Evolutionary conservation across 192 early-diverging fungal species (phyloP).

Genomic region (Gonapodya sp.): DNA sequence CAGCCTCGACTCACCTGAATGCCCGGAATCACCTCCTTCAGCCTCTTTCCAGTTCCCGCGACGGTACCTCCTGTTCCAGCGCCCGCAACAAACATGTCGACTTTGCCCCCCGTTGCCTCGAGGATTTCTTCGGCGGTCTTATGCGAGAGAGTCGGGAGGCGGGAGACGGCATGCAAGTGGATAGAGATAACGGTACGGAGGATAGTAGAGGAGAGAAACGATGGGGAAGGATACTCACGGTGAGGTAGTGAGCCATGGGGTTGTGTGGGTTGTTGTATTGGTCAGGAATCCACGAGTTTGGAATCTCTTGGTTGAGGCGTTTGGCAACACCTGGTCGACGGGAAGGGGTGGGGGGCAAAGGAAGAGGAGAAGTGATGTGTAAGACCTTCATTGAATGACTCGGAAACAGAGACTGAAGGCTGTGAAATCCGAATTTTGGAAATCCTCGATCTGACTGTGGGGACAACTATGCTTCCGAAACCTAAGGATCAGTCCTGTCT

Average conservation of each 20-base stretch:
- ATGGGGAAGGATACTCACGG: not conserved
- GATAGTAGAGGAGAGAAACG: not conserved
- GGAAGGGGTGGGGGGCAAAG: not conserved
- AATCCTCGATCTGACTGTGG: too few relatives aligned
- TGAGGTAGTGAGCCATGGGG: conserved; percentile 85
- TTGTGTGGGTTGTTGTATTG: conserved; percentile 98
- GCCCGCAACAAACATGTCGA: conserved; percentile 92
- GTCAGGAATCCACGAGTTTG: conserved; percentile 91
- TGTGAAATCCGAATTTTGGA: too few relatives aligned
- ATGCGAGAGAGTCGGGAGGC: not conserved
- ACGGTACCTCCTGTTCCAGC: conserved; percentile 98
- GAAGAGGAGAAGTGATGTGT: not conserved
- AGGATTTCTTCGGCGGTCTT: conserved; percentile 48
- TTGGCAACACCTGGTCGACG: conserved; percentile 62
- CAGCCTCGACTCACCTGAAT: conserved; percentile 28
- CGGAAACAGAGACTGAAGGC: too few relatives aligned
- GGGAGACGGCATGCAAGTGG: too few relatives aligned
- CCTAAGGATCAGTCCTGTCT: too few relatives aligned
- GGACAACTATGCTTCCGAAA: too few relatives aligned
- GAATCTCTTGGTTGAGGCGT: conserved; percentile 87
- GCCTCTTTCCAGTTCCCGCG: conserved; percentile 81
- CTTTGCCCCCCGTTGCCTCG: conserved; percentile 66
- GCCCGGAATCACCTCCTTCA: conserved; percentile 89
- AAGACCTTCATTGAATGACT: too few relatives aligned
- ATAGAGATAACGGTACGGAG: not conserved